Evolutionary conservation across 495 filamentous ascomycete species (phyloP).

Genomic region (Paragyromitra xinjiangensis): DNA sequence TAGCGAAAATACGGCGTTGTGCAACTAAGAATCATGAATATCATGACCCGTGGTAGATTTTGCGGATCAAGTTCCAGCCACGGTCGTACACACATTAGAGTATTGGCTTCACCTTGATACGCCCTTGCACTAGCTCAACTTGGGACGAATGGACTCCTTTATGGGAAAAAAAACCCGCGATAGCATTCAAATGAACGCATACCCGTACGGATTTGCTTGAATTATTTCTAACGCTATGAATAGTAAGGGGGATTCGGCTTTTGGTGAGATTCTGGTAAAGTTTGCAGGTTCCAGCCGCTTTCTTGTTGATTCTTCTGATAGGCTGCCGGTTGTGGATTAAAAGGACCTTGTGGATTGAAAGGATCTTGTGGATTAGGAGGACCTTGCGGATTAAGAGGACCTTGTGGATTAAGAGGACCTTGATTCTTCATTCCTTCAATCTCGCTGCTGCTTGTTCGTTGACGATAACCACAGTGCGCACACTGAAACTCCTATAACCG

Average conservation of each 20-base stretch:
- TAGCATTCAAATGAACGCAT: neutral
- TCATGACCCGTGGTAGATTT: neutral
- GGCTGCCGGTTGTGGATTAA: neutral
- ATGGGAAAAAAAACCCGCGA: neutral
- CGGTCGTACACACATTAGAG: neutral
- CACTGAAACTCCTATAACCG: slow-evolving; percentile 9
- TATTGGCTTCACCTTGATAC: neutral
- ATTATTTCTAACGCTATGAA: neutral
- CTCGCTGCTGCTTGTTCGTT: slow-evolving; percentile 5
- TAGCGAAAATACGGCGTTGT: neutral
- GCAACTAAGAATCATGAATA: neutral
- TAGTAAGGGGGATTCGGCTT: neutral
- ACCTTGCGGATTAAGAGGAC: neutral
- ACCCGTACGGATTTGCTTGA: neutral
- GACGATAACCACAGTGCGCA: neutral
- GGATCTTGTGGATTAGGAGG: neutral
- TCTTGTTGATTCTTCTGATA: neutral
- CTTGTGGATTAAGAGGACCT: neutral
- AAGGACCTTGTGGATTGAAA: neutral
- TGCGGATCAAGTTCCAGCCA: neutral
- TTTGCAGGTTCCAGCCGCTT: neutral
- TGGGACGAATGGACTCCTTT: neutral
- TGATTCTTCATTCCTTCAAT: neutral
- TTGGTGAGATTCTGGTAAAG: neutral
- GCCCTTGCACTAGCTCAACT: neutral